These are phyloP conservation scores for Hirsutella minnesotensis DNA, from an alignment of 2,329 filamentous ascomycete genomes.

Conservation along the genomic window DNA sequence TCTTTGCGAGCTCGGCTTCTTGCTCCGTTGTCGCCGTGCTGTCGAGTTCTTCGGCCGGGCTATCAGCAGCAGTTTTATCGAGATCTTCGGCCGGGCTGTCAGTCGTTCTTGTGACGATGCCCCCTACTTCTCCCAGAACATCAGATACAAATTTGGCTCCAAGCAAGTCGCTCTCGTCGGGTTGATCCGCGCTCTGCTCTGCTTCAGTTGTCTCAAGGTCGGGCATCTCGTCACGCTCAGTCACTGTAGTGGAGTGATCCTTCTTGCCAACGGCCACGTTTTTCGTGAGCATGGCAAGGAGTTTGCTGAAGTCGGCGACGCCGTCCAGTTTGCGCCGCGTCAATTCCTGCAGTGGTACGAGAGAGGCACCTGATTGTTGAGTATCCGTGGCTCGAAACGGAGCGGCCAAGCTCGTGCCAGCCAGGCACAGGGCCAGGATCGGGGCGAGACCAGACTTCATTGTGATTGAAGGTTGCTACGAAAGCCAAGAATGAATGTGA, in stretches of 20 bases:
- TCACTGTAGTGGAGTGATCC: no score
- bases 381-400: neutral
- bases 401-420: constrained; percentile 2
- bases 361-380: neutral
- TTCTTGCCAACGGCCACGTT: neutral
- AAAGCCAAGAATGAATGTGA: neutral
- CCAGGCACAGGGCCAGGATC: constrained; percentile 1
- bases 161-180: neutral
- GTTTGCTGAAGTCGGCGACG: neutral
- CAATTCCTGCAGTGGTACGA: neutral
- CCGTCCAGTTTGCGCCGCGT: neutral
- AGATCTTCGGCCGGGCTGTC: no score
- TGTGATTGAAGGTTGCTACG: neutral
- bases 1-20: no score
- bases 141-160: no score
- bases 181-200: no score
- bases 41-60: no score
- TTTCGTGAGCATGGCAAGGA: neutral
- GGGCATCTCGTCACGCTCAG: no score
- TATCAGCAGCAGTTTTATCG: no score
- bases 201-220: no score
- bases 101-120: no score
- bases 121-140: no score
- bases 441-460: constrained; percentile 4
- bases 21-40: no score